Percentiles rank a stretch among this genome's conserved stretches.
Evolutionary conservation across 1,284 basidiomycete genomes (phyloP).

Genomic region (Coniferiporia sulphurascens): DNA sequence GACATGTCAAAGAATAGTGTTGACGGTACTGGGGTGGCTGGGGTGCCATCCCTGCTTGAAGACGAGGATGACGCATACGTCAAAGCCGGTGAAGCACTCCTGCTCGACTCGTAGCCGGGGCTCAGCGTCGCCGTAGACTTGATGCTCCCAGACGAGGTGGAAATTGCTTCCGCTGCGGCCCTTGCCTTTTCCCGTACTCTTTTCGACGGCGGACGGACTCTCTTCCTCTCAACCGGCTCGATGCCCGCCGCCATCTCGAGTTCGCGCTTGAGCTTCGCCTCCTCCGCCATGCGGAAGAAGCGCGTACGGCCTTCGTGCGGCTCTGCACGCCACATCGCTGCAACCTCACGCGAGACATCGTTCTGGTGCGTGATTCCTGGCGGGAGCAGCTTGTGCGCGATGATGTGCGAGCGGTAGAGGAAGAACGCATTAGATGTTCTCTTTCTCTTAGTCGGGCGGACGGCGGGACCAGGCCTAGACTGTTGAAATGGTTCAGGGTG

Average conservation of each 20-base stretch:
- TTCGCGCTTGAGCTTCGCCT: neutral
- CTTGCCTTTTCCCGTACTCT: neutral
- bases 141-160: neutral
- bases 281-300: slow-evolving; percentile 4
- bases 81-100: neutral
- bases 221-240: neutral
- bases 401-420: slow-evolving; percentile 10
- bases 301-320: neutral
- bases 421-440: slow-evolving; percentile 11
- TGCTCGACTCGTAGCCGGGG: neutral
- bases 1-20: neutral
- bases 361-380: slow-evolving; percentile 9
- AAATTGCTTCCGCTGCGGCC: neutral
- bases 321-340: slow-evolving; percentile 4
- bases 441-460: slow-evolving; percentile 1
- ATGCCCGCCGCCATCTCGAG: neutral
- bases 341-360: slow-evolving; percentile 5
- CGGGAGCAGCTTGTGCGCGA: slow-evolving; percentile 7
- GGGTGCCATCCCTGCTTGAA: neutral
- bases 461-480: neutral
- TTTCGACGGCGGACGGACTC: neutral
- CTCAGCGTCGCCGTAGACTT: neutral
- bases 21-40: neutral
- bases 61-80: neutral
- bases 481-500: neutral